These are phyloP conservation scores for Meira nashicola DNA, from an alignment of 1,284 basidiomycete genomes.

Conservation along the genomic window DNA sequence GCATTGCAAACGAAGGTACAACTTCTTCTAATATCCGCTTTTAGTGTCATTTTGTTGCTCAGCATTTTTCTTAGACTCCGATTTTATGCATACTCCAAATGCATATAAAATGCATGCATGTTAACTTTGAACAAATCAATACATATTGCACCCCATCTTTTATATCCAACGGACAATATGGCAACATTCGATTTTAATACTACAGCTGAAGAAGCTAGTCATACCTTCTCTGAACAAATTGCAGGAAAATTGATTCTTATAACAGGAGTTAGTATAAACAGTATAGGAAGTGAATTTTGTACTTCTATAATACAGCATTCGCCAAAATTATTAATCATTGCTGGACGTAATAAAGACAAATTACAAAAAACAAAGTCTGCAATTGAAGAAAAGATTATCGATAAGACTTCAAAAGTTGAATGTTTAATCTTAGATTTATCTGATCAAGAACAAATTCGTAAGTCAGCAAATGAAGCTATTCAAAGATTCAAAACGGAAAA, in stretches of 20 bases:
- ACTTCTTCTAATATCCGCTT: too few species aligned
- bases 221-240: not conserved
- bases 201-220: not conserved
- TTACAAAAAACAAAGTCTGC: too few species aligned
- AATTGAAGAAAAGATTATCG: too few species aligned
- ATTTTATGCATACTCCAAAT: too few species aligned
- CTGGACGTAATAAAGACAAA: not conserved
- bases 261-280: not conserved
- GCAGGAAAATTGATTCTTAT: not conserved
- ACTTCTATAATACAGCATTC: not conserved
- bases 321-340: not conserved
- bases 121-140: too few species aligned
- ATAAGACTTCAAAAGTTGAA: not conserved
- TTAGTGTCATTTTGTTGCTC: too few species aligned
- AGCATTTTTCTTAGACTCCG: too few species aligned
- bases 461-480: not conserved
- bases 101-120: too few species aligned
- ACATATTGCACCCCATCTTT: too few species aligned
- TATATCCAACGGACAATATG: too few species aligned
- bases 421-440: not conserved
- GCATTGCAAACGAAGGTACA: too few species aligned
- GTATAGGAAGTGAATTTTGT: not conserved
- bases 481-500: not conserved
- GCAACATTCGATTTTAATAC: too few species aligned
- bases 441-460: not conserved